Evolutionary conservation across 1,284 basidiomycete species (phyloP).

Genomic region (Moesziomyces sp.): DNA sequence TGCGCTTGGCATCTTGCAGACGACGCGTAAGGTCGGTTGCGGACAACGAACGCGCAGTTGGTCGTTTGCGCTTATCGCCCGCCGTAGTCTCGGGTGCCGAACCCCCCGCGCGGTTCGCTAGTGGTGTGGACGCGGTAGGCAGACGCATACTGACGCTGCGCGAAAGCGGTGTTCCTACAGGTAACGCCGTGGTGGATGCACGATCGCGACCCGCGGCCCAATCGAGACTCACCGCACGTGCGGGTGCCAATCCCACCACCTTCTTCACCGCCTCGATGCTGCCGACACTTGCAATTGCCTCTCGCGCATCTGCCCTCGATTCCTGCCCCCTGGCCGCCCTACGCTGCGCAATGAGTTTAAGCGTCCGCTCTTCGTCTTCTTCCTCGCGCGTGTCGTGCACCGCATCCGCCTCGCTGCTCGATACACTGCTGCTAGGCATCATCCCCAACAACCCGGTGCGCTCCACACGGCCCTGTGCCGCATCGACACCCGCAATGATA

Average conservation of each 20-base stretch:
- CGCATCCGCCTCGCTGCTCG: slow-evolving; percentile 47
- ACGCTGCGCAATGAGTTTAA: slow-evolving; percentile 58
- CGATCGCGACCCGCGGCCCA: slow-evolving; percentile 55
- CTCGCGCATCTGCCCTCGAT: slow-evolving; percentile 42
- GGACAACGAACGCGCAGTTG: slow-evolving; percentile 24
- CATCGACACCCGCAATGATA: slow-evolving; percentile 37
- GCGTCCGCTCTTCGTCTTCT: slow-evolving; percentile 64
- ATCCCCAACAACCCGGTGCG: slow-evolving; percentile 47
- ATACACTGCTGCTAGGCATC: slow-evolving; percentile 61
- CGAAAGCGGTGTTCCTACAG: slow-evolving; percentile 37
- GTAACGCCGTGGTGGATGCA: slow-evolving; percentile 34
- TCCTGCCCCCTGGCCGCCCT: slow-evolving; percentile 47
- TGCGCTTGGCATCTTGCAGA: slow-evolving; percentile 39
- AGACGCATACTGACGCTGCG: slow-evolving; percentile 38
- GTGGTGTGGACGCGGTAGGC: slow-evolving; percentile 30
- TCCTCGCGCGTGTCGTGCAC: slow-evolving; percentile 30
- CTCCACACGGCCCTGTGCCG: slow-evolving; percentile 3
- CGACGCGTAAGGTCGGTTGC: slow-evolving; percentile 41
- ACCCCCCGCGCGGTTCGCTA: slow-evolving; percentile 1
- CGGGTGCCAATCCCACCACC: slow-evolving; percentile 33
- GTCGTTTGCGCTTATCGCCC: slow-evolving; percentile 15
- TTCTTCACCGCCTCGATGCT: slow-evolving; percentile 2
- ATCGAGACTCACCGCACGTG: slow-evolving; percentile 45
- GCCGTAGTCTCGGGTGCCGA: slow-evolving; percentile 1
- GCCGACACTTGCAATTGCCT: slow-evolving; percentile 28